Percentiles rank a stretch among this genome's conserved stretches.
Evolutionary conservation across 768 basidiomycete species (phyloP).

Genomic region (Collybia mongolica): DNA sequence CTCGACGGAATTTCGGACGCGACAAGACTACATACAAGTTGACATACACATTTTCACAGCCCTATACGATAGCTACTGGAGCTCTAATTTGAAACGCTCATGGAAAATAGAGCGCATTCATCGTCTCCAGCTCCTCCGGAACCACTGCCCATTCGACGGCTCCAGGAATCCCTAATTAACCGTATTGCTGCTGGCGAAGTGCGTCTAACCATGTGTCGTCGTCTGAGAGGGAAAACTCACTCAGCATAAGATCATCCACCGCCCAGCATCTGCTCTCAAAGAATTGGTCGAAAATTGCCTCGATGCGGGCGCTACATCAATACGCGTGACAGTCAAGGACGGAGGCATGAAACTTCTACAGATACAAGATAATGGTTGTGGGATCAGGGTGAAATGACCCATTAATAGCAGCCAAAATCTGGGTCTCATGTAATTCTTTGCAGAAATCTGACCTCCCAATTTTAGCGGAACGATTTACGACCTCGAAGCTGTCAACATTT

Average conservation of each 20-base stretch:
- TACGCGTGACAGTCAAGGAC: slow-evolving; percentile 89
- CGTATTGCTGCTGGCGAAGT: slow-evolving; percentile 86
- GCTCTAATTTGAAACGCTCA: not conserved
- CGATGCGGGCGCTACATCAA: slow-evolving; percentile 89
- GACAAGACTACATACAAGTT: too few species aligned
- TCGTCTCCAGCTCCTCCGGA: slow-evolving; percentile 22
- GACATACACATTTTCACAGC: too few species aligned
- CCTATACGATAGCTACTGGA: too few species aligned
- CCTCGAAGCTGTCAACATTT: slow-evolving; percentile 86
- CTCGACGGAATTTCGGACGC: too few species aligned
- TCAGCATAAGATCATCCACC: slow-evolving; percentile 30
- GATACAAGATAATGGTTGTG: slow-evolving; percentile 96
- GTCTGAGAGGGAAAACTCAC: slow-evolving; percentile 1
- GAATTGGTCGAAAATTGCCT: slow-evolving; percentile 93
- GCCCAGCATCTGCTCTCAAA: slow-evolving; percentile 94
- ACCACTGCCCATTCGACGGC: slow-evolving; percentile 68
- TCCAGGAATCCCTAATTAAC: slow-evolving; percentile 85
- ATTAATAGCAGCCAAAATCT: slow-evolving; percentile 3
- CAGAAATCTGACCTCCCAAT: slow-evolving; percentile 89
- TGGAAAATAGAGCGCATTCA: not conserved
- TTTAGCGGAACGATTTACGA: slow-evolving; percentile 92
- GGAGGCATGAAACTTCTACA: slow-evolving; percentile 94
- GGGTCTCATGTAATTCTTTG: not conserved
- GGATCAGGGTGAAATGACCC: slow-evolving; percentile 65
- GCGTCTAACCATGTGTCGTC: slow-evolving; percentile 7